Evolutionary conservation across 2,329 filamentous ascomycete genomes (phyloP).

Genomic region (Hypoxylon sp.): DNA sequence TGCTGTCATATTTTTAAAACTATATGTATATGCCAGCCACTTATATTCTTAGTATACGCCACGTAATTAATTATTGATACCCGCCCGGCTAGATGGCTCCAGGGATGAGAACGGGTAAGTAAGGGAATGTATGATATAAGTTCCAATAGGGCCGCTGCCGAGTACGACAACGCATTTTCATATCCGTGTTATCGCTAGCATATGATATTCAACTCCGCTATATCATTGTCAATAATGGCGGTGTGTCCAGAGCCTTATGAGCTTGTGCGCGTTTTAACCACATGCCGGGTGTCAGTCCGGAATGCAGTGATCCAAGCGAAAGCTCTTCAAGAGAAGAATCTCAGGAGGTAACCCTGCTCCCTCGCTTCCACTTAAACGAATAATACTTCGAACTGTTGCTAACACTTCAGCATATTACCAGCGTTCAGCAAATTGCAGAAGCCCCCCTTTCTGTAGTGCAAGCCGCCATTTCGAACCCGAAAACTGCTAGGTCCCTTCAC

Average conservation of each 20-base stretch:
- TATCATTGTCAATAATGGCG: neutral
- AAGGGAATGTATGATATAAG: neutral
- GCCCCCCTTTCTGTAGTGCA: neutral
- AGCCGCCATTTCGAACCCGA: neutral
- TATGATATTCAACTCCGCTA: neutral
- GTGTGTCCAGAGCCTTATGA: neutral
- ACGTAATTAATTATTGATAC: neutral
- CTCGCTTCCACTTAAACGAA: neutral
- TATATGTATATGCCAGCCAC: neutral
- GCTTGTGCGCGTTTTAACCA: neutral
- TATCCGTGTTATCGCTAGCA: neutral
- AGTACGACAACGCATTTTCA: neutral
- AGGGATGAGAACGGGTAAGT: neutral
- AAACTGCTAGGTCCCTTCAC: neutral
- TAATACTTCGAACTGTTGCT: neutral
- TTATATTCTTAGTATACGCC: neutral
- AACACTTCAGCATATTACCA: neutral
- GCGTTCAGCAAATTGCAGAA: neutral
- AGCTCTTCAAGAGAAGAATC: neutral
- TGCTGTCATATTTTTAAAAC: neutral
- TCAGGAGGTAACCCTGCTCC: neutral
- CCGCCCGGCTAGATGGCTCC: neutral
- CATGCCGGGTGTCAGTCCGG: neutral
- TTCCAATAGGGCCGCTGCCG: neutral
- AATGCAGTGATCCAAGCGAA: neutral